These are phyloP conservation scores for Fusarium nanum DNA, from an alignment of 2,329 filamentous ascomycete species.

Conservation along the genomic window DNA sequence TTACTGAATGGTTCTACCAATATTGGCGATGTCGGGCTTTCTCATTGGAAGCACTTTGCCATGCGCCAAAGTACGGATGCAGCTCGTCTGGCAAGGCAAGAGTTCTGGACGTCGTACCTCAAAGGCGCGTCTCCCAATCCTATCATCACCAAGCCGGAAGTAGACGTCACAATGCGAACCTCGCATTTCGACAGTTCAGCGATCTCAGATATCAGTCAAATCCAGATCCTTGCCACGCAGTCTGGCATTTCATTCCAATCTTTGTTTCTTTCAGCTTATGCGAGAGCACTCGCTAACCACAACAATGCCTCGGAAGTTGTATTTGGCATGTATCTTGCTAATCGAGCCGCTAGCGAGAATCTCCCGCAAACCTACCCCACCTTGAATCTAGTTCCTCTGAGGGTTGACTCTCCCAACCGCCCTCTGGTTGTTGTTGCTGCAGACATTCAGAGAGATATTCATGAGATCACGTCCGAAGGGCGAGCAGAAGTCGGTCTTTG, in stretches of 20 bases:
- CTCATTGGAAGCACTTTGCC: slow-evolving; percentile 47
- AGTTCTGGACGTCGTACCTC: slow-evolving; percentile 60
- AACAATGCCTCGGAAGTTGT: slow-evolving; percentile 60
- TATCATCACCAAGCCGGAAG: neutral
- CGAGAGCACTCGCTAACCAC: slow-evolving; percentile 56
- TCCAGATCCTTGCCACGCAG: slow-evolving; percentile 54
- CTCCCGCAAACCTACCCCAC: slow-evolving; percentile 71
- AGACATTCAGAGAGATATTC: slow-evolving; percentile 75
- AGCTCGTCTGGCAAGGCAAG: slow-evolving; percentile 32
- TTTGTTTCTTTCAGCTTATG: slow-evolving; percentile 78
- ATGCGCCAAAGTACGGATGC: slow-evolving; percentile 13
- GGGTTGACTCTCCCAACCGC: slow-evolving; percentile 57
- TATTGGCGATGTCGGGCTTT: slow-evolving; percentile 8
- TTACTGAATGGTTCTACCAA: slow-evolving; percentile 6
- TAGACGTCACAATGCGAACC: slow-evolving; percentile 31
- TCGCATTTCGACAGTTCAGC: slow-evolving; percentile 61
- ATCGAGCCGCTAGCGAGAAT: slow-evolving; percentile 68
- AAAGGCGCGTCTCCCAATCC: neutral
- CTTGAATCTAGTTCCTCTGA: slow-evolving; percentile 81
- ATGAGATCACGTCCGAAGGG: slow-evolving; percentile 63
- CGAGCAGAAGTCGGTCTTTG: slow-evolving; percentile 71
- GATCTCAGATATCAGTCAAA: slow-evolving; percentile 52
- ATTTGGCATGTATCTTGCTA: slow-evolving; percentile 86
- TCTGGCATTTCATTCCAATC: slow-evolving; percentile 76
- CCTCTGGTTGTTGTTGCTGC: slow-evolving; percentile 64